Conservation (phyloP, 441 rosid species). For the Eutrema salsugineum region DNA sequence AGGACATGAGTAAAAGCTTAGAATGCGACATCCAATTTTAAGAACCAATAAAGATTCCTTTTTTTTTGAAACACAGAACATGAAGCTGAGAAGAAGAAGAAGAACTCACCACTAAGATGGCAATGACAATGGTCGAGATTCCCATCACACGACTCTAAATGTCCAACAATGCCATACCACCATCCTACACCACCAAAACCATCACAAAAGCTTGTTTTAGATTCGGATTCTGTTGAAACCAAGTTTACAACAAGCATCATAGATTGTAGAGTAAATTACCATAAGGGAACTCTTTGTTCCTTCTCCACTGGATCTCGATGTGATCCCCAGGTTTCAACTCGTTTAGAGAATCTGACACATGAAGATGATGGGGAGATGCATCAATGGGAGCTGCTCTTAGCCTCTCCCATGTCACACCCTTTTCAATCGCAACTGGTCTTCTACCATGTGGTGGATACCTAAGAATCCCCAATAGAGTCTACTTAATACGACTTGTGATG, state of each 20-base stretch:
- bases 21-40: slow-evolving; percentile 17
- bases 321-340: slow-evolving; percentile 80
- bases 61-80: background rate
- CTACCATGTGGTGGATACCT: slow-evolving; percentile 94
- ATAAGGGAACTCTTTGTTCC: slow-evolving; percentile 87
- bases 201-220: background rate
- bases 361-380: slow-evolving; percentile 62
- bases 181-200: slow-evolving; percentile 57
- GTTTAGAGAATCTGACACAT: slow-evolving; percentile 57
- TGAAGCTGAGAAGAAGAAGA: background rate
- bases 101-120: slow-evolving; percentile 59
- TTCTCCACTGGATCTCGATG: slow-evolving; percentile 97
- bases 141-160: slow-evolving; percentile 82
- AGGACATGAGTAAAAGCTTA: slow-evolving; percentile 4
- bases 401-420: slow-evolving; percentile 76
- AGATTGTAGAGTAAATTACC: slow-evolving; percentile 37
- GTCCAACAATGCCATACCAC: slow-evolving; percentile 97
- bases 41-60: background rate
- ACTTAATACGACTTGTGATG: background rate
- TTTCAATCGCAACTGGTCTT: slow-evolving; percentile 64
- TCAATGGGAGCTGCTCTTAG: slow-evolving; percentile 69
- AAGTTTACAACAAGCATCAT: background rate
- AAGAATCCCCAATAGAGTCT: background rate
- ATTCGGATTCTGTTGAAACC: background rate
- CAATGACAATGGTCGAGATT: slow-evolving; percentile 64